A percentile compares a stretch with the other conserved stretches of the same genome.
Conservation (phyloP, 345 rosid genomes). For the Barbarea vulgaris region DNA sequence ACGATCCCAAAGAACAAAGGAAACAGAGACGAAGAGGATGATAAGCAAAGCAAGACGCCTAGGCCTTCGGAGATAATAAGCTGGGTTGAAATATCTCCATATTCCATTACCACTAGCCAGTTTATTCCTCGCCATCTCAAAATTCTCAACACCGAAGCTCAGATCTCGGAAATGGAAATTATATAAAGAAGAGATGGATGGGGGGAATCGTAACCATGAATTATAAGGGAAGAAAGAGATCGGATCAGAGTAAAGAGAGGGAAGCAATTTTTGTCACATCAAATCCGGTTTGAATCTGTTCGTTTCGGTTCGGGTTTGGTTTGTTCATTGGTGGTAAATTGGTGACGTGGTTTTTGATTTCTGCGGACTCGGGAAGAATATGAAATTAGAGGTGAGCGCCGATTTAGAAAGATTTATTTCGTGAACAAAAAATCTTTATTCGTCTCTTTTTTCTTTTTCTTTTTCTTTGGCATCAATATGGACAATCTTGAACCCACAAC, state of each 20-base stretch:
- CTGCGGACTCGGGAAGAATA: no score
- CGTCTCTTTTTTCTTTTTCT: no score
- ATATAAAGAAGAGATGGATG: neutral
- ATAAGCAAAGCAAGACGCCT: conserved; percentile 67
- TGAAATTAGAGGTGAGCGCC: no score
- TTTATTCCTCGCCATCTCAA: conserved; percentile 42
- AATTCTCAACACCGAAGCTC: neutral
- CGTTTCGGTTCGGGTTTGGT: neutral
- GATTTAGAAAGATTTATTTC: no score
- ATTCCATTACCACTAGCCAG: conserved; percentile 20
- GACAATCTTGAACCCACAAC: no score
- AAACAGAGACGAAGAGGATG: conserved; percentile 61
- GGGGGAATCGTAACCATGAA: neutral
- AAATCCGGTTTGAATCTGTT: conserved; percentile 14
- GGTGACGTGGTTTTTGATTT: neutral
- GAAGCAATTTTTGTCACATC: neutral
- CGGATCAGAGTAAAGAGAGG: conserved; percentile 24
- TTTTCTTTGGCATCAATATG: no score
- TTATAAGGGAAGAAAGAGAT: conserved; percentile 6
- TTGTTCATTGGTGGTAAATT: conserved; percentile 3
- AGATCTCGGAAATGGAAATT: conserved; percentile 16
- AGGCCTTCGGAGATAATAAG: conserved; percentile 73
- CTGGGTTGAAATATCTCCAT: conserved; percentile 72
- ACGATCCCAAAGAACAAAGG: conserved; percentile 85
- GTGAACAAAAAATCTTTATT: no score